Conservation (phyloP, 805 yeast species). For the Ogataea pilisensis region DNA sequence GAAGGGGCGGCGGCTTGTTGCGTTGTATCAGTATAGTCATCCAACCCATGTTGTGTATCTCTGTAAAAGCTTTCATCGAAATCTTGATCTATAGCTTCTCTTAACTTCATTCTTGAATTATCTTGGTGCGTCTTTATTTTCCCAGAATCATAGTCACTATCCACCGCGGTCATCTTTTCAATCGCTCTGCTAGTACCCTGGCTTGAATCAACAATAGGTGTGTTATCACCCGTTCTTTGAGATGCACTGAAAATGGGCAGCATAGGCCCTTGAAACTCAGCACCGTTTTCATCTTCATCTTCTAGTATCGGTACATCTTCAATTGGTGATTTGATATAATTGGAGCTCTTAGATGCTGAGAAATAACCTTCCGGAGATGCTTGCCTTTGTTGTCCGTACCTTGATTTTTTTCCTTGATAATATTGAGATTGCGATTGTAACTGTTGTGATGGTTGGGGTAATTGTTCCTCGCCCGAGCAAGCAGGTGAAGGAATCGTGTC, state of each 20-base stretch:
- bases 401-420: neutral
- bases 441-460: neutral
- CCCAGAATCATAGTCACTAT: neutral
- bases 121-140: neutral
- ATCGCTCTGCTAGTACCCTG: too few species aligned
- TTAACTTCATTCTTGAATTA: slow-evolving; percentile 4
- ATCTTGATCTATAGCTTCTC: slow-evolving; percentile 29
- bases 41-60: slow-evolving; percentile 15
- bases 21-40: neutral
- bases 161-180: neutral
- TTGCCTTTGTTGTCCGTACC: neutral
- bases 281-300: slow-evolving; percentile 28
- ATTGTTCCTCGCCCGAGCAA: neutral
- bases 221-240: neutral
- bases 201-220: neutral
- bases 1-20: neutral
- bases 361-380: slow-evolving; percentile 5
- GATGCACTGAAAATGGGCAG: slow-evolving; percentile 21
- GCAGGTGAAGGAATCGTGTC: neutral
- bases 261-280: slow-evolving; percentile 20
- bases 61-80: slow-evolving; percentile 28
- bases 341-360: slow-evolving; percentile 4
- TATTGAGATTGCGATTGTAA: neutral
- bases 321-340: slow-evolving; percentile 11
- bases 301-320: slow-evolving; percentile 28